phyloP scores from a whole-genome alignment of 441 rosid genomes.

The Omphalea diandra region DNA sequence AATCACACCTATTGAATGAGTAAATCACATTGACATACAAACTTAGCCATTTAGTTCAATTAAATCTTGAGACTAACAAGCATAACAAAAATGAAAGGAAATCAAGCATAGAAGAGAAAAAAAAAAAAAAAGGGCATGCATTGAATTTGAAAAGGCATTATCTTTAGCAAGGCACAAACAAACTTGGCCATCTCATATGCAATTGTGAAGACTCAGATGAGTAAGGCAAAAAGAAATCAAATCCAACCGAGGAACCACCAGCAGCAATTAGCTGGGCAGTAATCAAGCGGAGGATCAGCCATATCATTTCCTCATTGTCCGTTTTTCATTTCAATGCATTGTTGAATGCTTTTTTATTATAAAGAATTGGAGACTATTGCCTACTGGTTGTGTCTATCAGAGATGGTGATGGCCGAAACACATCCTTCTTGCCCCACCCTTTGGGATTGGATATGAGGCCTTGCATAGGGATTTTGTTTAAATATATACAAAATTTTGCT shows the following conservation, averaged over 20 bases:
- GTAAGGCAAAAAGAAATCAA: constrained; percentile 54
- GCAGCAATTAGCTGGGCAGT: constrained; percentile 44
- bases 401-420: too few species aligned
- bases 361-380: too few species aligned
- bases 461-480: too few species aligned
- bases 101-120: not conserved
- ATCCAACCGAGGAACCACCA: constrained; percentile 37
- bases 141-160: not conserved
- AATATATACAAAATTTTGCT: too few species aligned
- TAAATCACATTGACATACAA: not conserved
- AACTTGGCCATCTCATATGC: not conserved
- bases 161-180: too few species aligned
- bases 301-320: constrained; percentile 44
- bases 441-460: too few species aligned
- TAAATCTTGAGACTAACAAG: too few species aligned
- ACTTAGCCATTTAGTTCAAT: not conserved
- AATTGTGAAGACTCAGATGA: constrained; percentile 44
- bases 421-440: too few species aligned
- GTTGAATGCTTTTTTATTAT: too few species aligned
- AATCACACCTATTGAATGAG: not conserved
- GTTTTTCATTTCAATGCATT: too few species aligned
- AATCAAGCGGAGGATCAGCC: constrained; percentile 37
- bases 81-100: not conserved
- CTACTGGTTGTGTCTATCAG: too few species aligned
- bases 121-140: not conserved